Conservation (phyloP, 331 rosid species). For the Erythrophleum ivorense region DNA sequence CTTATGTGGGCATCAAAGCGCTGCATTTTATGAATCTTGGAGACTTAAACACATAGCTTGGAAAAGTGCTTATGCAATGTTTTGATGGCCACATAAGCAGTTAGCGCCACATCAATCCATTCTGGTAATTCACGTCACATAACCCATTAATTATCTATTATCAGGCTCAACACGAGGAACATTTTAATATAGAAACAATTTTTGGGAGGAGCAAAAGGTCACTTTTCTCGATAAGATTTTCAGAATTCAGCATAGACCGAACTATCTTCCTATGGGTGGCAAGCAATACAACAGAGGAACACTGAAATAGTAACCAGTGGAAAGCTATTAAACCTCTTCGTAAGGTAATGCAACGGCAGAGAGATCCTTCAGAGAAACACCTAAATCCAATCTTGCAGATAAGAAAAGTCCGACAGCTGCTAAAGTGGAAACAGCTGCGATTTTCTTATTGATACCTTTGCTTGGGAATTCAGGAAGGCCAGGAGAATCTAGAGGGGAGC, state of each 20-base stretch:
- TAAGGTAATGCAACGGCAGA: slow-evolving; percentile 85
- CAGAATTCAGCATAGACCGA: background rate
- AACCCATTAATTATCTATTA: background rate
- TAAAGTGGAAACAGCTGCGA: slow-evolving; percentile 69
- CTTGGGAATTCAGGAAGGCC: slow-evolving; percentile 64
- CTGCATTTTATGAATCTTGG: background rate
- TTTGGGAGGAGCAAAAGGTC: background rate
- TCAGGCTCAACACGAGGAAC: background rate
- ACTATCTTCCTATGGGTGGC: background rate
- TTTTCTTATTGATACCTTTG: slow-evolving; percentile 62
- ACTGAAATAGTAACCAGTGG: background rate
- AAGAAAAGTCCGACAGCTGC: slow-evolving; percentile 81
- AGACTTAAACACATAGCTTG: background rate
- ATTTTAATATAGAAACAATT: background rate
- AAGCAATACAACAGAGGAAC: background rate
- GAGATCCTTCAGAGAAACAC: slow-evolving; percentile 91
- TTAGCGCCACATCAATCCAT: background rate
- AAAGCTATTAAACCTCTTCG: slow-evolving; percentile 62
- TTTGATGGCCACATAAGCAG: background rate
- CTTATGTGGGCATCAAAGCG: background rate
- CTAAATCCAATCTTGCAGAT: slow-evolving; percentile 76
- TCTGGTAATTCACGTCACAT: background rate
- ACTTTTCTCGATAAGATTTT: background rate
- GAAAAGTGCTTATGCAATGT: background rate
- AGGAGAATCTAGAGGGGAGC: slow-evolving; percentile 44